Evolutionary conservation across 345 rosid species (phyloP).

Genomic region (Atalantia buxifolia): DNA sequence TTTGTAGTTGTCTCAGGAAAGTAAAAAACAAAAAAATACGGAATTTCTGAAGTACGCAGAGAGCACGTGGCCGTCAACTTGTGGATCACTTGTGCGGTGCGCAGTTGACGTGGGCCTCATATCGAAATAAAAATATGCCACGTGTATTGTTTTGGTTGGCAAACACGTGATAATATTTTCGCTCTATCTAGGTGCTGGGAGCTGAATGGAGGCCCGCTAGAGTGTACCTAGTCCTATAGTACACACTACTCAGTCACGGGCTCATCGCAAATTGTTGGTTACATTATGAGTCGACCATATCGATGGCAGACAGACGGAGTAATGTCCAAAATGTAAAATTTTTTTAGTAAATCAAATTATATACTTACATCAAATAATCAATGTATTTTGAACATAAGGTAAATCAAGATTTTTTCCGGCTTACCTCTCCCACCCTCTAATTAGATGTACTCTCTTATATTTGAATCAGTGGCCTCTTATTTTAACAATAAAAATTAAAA

Average conservation of each 20-base stretch:
- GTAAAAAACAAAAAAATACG: neutral
- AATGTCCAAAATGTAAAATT: neutral
- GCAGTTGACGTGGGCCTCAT: constrained; percentile 6
- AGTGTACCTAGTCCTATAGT: neutral
- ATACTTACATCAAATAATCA: too few relatives aligned
- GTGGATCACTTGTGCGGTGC: neutral
- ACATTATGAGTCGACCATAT: constrained; percentile 4
- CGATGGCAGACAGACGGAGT: neutral
- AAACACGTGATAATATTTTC: constrained; percentile 18
- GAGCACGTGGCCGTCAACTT: constrained; percentile 9
- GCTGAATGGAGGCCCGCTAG: neutral
- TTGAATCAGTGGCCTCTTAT: too few relatives aligned
- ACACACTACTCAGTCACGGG: constrained; percentile 10
- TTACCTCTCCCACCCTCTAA: too few relatives aligned
- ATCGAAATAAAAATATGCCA: neutral
- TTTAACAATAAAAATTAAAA: too few relatives aligned
- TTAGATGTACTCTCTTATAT: too few relatives aligned
- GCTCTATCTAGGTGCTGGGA: neutral
- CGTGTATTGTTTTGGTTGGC: constrained; percentile 8
- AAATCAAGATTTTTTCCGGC: too few relatives aligned
- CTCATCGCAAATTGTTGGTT: neutral
- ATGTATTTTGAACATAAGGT: too few relatives aligned
- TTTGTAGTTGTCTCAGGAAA: neutral
- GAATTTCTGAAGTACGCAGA: neutral
- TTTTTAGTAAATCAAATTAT: too few relatives aligned